Evolutionary conservation across 805 yeast species (phyloP).

Genomic region (Kodamaea neixiangensis): DNA sequence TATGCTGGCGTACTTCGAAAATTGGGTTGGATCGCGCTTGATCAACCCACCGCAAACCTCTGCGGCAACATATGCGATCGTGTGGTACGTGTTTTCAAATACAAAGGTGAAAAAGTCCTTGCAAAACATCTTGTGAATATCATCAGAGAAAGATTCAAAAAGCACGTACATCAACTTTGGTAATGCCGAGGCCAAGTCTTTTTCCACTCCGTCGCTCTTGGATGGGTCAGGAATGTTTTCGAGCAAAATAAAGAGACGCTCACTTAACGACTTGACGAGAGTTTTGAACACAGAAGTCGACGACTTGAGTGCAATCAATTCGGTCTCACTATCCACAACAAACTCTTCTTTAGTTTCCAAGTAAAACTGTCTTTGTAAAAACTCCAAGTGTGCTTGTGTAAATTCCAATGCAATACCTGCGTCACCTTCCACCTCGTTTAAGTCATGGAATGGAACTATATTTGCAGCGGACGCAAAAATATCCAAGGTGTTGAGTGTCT

Average conservation of each 20-base stretch:
- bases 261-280: constrained; percentile 56
- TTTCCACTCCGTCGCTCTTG: constrained; percentile 51
- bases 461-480: constrained; percentile 70
- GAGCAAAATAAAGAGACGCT: constrained; percentile 59
- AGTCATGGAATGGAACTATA: constrained; percentile 69
- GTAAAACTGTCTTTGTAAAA: constrained; percentile 48
- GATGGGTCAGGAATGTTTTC: constrained; percentile 69
- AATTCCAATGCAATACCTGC: constrained; percentile 48
- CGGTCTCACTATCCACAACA: constrained; percentile 19
- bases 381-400: constrained; percentile 63
- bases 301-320: constrained; percentile 62
- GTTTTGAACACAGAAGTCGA: constrained; percentile 72
- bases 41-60: constrained; percentile 73
- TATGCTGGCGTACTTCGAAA: constrained; percentile 45
- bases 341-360: constrained; percentile 15
- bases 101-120: constrained; percentile 57
- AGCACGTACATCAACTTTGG: constrained; percentile 38
- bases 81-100: constrained; percentile 55
- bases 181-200: constrained; percentile 39
- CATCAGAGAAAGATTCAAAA: constrained; percentile 62
- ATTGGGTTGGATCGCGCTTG: constrained; percentile 56
- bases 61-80: constrained; percentile 67
- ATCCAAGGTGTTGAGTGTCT: constrained; percentile 68
- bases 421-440: constrained; percentile 48
- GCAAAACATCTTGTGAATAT: constrained; percentile 48